Percentiles rank a stretch among this genome's conserved stretches.
phyloP scores from a whole-genome alignment of 768 basidiomycete species.

The Boletellus emodensis region DNA sequence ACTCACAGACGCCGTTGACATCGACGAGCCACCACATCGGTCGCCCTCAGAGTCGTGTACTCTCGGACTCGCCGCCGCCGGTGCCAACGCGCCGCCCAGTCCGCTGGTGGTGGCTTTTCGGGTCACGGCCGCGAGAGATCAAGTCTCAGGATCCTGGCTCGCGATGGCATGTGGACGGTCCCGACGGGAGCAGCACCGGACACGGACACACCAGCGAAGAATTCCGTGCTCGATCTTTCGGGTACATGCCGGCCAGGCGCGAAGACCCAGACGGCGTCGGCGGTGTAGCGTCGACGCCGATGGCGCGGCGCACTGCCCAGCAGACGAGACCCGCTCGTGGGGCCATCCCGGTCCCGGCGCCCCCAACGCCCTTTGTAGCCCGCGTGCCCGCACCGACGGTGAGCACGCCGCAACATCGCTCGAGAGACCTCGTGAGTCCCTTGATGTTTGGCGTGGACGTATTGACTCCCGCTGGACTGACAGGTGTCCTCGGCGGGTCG shows the following conservation, averaged over 20 bases:
- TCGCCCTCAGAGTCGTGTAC: conserved; percentile 7
- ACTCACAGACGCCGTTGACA: conserved; percentile 28
- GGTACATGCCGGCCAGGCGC: conserved; percentile 4
- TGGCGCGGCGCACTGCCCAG: conserved; percentile 10
- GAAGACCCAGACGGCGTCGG: conserved; percentile 13
- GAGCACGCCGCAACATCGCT: not conserved
- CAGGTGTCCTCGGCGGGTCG: conserved; percentile 8
- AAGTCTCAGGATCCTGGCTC: conserved; percentile 18
- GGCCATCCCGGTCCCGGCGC: conserved; percentile 4
- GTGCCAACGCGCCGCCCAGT: not conserved
- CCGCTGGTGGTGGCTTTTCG: conserved; percentile 26
- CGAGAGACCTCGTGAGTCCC: conserved; percentile 16
- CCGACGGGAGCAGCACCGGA: conserved; percentile 21
- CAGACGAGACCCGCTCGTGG: conserved; percentile 2
- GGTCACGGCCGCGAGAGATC: conserved; percentile 25
- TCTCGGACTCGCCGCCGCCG: conserved; percentile 3
- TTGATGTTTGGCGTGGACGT: not conserved
- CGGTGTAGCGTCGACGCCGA: conserved; percentile 11
- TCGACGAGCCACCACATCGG: not conserved
- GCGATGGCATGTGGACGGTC: conserved; percentile 25
- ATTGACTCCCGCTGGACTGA: not conserved
- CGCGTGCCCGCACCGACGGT: not conserved
- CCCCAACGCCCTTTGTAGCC: not conserved
- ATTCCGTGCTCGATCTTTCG: not conserved
- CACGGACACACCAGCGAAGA: conserved; percentile 15